Conservation (phyloP, 441 rosid genomes). For the Erysimum cheiri region DNA sequence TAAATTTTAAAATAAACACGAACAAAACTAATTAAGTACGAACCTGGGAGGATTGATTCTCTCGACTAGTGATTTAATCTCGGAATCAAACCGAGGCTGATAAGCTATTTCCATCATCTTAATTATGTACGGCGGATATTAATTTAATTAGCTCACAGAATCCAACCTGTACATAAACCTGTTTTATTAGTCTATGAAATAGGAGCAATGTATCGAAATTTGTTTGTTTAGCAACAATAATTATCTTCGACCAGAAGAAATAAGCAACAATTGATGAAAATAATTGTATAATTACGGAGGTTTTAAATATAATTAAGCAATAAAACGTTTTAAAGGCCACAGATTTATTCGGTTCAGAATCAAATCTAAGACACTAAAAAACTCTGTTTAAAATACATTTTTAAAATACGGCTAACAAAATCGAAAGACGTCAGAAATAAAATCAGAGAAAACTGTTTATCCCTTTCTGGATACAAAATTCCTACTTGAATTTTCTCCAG, state of each 20-base stretch:
- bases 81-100: constrained; percentile 81
- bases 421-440: background rate
- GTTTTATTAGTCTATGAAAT: background rate
- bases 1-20: background rate
- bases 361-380: background rate
- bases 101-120: constrained; percentile 67
- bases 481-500: background rate
- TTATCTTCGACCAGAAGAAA: too few relatives aligned
- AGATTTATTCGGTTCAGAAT: background rate
- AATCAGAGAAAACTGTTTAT: background rate
- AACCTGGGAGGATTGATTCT: constrained; percentile 89
- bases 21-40: background rate
- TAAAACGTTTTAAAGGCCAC: background rate
- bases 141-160: background rate
- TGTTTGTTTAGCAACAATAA: background rate
- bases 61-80: constrained; percentile 75
- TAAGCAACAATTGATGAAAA: too few relatives aligned
- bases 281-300: too few relatives aligned
- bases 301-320: too few relatives aligned
- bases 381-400: too few relatives aligned
- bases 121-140: background rate
- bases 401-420: too few relatives aligned
- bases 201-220: background rate
- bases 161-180: constrained; percentile 6
- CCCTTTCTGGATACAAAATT: background rate